Evolutionary conservation across 2,329 filamentous ascomycete genomes (phyloP), one percentile per base, ranked within the genome.

Genomic region (Aspergillus sergii): DNA sequence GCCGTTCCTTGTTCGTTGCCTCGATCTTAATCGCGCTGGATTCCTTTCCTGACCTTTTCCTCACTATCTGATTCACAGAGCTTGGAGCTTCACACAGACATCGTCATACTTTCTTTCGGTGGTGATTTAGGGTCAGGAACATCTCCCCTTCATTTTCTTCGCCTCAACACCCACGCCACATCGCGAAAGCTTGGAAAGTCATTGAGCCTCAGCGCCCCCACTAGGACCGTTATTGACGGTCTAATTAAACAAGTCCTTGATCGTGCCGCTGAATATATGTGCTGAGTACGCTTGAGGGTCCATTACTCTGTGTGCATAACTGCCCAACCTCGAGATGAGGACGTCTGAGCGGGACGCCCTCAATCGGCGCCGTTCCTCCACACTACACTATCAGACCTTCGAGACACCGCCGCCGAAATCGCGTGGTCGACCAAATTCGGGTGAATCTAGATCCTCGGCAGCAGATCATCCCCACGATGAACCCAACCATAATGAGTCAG

Each of bases 321-420:
- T 32, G 28, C 48, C 28, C 12, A 19, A 16, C 19, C 6, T 34
- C 12, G 60, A 57, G 21, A 78, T 78, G 76, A 72, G 67, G 58
- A 66, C 67, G 53, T 64, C 72, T 10, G 76, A 77, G 53, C 69
- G 66, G 10, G 64, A 68, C 16, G 69, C 68, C 58, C 72, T 81
- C 56, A 69, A 73, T 46, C 76, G 78, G 62, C 79, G 79, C 48
- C 72, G 72, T 58, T 81, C 79, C 36, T 81, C 79, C 7, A 82
- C 78, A 4, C 76, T 80, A 57, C 79, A 81, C 55, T 82, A 82
- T 67, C 80, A 82, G 66, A 82, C 80, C n/a, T 82, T 82, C 64
- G 76, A 78, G 58, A 81, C 79, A 32, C 79, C 80, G 39, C 77
- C 80, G 30, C 80, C 80, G n/a, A 81, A 78, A 61, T 81, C 79